Evolutionary conservation across 192 early-diverging fungal species (phyloP).

Genomic region (Obelidium mucronatum): DNA sequence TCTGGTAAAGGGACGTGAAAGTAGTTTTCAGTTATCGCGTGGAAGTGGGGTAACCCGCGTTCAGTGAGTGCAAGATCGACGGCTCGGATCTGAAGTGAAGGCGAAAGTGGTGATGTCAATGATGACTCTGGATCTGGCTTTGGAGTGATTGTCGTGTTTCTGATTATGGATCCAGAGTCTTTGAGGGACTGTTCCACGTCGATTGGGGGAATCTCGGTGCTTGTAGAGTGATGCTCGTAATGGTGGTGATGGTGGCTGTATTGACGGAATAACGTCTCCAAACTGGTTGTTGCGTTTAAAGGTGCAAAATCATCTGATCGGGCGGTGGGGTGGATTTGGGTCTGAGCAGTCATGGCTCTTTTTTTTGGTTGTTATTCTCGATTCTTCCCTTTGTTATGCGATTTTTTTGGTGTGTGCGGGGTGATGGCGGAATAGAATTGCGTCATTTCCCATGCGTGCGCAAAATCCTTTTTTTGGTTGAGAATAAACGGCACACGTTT

Average conservation of each 20-base stretch:
- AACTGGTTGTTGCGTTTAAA: constrained; percentile 4
- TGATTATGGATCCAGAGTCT: neutral
- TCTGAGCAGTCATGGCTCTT: too few species aligned
- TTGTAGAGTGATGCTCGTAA: neutral
- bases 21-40: constrained; percentile 42
- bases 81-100: constrained; percentile 25
- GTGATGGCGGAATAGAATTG: neutral
- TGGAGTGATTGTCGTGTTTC: neutral
- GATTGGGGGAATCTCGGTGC: neutral
- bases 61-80: constrained; percentile 43
- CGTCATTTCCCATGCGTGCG: too few species aligned
- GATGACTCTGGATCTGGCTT: neutral
- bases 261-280: too few species aligned
- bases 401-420: neutral
- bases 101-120: neutral
- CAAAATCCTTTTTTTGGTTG: neutral
- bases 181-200: neutral
- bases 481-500: neutral
- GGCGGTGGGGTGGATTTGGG: neutral
- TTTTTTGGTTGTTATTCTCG: neutral
- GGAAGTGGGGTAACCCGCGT: constrained; percentile 30
- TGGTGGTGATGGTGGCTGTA: neutral
- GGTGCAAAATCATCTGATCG: too few species aligned
- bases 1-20: constrained; percentile 14
- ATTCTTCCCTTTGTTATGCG: neutral